A percentile compares a stretch with the other conserved stretches of the same genome.
These are phyloP conservation scores for Golubevia pallescens DNA, from an alignment of 1,284 basidiomycete genomes.

Conservation along the genomic window DNA sequence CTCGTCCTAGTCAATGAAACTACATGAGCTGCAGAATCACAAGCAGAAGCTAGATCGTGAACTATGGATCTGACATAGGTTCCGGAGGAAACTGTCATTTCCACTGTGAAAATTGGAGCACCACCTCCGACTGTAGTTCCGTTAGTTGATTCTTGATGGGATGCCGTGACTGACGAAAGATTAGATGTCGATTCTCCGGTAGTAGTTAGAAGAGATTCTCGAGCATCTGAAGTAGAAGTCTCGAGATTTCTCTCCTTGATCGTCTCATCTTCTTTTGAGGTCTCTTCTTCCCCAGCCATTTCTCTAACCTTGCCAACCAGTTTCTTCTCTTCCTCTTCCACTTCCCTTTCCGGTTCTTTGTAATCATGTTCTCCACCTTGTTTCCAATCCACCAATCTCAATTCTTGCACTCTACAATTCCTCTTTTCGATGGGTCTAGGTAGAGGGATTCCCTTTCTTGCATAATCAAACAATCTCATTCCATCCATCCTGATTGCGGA, in stretches of 20 bases:
- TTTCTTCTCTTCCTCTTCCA: slow-evolving; percentile 41
- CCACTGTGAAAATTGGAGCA: slow-evolving; percentile 47
- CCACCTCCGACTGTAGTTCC: slow-evolving; percentile 29
- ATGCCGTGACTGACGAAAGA: not conserved
- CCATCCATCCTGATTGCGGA: slow-evolving; percentile 99
- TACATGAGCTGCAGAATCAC: slow-evolving; percentile 55
- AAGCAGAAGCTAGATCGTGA: slow-evolving; percentile 49
- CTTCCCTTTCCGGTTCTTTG: slow-evolving; percentile 39
- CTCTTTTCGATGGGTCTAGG: slow-evolving; percentile 90
- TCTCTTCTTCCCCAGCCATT: slow-evolving; percentile 39
- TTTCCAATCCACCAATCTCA: slow-evolving; percentile 70
- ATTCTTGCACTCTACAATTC: slow-evolving; percentile 79
- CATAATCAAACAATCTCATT: slow-evolving; percentile 93
- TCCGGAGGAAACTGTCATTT: slow-evolving; percentile 60
- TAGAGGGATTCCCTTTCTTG: slow-evolving; percentile 83
- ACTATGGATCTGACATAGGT: slow-evolving; percentile 62
- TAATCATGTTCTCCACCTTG: slow-evolving; percentile 34
- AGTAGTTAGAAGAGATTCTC: not conserved
- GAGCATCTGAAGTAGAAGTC: not conserved
- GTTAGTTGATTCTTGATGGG: not conserved
- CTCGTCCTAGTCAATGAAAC: slow-evolving; percentile 49
- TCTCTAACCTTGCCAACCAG: slow-evolving; percentile 40
- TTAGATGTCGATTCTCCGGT: not conserved
- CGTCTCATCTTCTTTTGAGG: slow-evolving; percentile 17
- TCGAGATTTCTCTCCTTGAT: slow-evolving; percentile 1